Evolutionary conservation across 2,329 filamentous ascomycete species (phyloP), one percentile per base, ranked within the genome.

Genomic region (Sphaerulina populicola): DNA sequence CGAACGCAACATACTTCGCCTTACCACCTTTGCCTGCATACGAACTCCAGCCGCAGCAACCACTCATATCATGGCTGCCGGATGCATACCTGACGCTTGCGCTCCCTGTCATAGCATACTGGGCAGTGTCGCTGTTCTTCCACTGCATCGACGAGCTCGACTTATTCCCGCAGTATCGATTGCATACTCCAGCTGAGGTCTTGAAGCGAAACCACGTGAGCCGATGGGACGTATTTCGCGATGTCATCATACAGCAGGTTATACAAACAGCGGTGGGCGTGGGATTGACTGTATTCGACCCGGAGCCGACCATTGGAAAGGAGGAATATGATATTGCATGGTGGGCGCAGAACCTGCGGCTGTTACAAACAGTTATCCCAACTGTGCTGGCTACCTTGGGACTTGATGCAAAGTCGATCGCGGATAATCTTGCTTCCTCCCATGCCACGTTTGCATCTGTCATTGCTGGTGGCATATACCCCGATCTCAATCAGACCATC

Each of bases 161-260:
- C 68, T 73, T 91, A 35, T 94, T 91, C 68, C 84, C 90, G 14
- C 81, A 94, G 63, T 96, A 97, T 72, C 85, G 93, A 57, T 77
- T 98, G 38, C 93, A 98, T 72, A 97, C 93, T 0, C 93, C 93
- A 11, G 89, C 88, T 47, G 91, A 97, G 70, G 85, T 97, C 56
- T 68, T 83, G 37, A 87, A 88, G 69, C 81, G 90, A 62, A 96
- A 96, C 71, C 88, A 88, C 65, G 91, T 89, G 48, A 80, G 86
- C 43, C 81, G 88, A 56, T 87, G 80, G 72, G 85, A 96, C 64
- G 89, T 95, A 3, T 81, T 91, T 57, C 83, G 87, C 68, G 91
- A 97, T 74, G 91, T 97, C 60, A 72, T 97, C 49, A 67, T 97
- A 52, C 91, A 98, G 71, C 93, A 98, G 67, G 68, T 91, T 54